A percentile compares a stretch with the other conserved stretches of the same genome.
phyloP scores from a whole-genome alignment of 176 grass and related monocot species.

The Chrysopogon serrulatus region DNA sequence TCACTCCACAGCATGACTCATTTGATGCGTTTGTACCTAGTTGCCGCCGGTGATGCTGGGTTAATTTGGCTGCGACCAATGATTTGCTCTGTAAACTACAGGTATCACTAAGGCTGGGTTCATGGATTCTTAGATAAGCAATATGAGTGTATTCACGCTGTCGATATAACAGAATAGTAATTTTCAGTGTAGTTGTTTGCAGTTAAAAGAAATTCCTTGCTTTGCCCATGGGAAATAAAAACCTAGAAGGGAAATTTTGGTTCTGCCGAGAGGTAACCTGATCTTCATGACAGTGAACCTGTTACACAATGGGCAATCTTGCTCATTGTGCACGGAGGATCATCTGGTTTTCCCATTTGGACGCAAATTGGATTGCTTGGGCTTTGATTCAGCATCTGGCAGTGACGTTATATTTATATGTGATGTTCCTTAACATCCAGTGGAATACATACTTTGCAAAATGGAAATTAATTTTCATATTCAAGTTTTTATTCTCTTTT shows the following conservation, averaged over 20 bases:
- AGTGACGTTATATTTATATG: background rate
- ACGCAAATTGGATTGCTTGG: background rate
- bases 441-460: background rate
- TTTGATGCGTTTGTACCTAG: background rate
- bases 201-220: slow-evolving; percentile 19
- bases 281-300: background rate
- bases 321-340: background rate
- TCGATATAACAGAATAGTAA: background rate
- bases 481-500: background rate
- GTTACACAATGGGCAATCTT: background rate
- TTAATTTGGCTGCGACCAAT: background rate
- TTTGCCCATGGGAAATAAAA: slow-evolving; percentile 5
- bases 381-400: slow-evolving; percentile 2
- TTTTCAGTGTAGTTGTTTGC: background rate
- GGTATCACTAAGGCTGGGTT: background rate
- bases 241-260: background rate
- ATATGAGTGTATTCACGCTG: background rate
- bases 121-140: background rate
- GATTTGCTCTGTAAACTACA: background rate
- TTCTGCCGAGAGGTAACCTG: slow-evolving; percentile 8
- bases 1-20: background rate
- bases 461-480: background rate
- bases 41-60: background rate
- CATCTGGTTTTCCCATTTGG: background rate
- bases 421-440: background rate